Evolutionary conservation across 164 flowering plant species (phyloP).

Genomic region (Magnolia officinalis): DNA sequence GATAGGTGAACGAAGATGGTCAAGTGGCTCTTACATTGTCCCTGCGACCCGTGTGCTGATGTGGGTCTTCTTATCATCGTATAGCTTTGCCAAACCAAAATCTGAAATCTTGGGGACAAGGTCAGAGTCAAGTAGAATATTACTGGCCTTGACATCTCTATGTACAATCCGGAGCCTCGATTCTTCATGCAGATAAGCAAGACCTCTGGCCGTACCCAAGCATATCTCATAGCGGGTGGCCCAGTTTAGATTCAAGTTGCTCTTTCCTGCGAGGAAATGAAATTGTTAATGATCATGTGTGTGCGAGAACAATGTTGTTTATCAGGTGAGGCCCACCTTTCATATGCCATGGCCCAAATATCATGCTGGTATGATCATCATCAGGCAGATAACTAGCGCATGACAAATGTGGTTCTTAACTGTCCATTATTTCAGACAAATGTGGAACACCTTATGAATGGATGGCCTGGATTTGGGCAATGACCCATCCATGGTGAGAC

Average conservation of each 20-base stretch:
- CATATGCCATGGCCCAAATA: not conserved
- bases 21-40: constrained; percentile 26
- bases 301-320: not conserved
- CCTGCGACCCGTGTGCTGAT: constrained; percentile 46
- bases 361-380: too few species aligned
- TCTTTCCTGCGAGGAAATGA: not conserved
- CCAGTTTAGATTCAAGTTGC: constrained; percentile 9
- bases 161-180: constrained; percentile 17
- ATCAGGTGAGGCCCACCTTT: not conserved
- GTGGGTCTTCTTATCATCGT: constrained; percentile 34
- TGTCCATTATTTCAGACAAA: not conserved
- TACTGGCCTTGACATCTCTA: constrained; percentile 20
- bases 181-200: constrained; percentile 18
- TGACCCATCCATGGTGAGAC: not conserved
- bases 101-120: constrained; percentile 38
- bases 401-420: not conserved
- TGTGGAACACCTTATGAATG: not conserved
- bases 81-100: constrained; percentile 46
- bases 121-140: constrained; percentile 24
- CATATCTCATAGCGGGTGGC: constrained; percentile 13
- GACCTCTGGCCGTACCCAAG: constrained; percentile 20
- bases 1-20: too few species aligned
- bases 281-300: too few species aligned
- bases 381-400: not conserved
- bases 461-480: not conserved